Base-by-base conservation (phyloP, 352 stramenopile genomes). In the Phytopythium ostracodes region DNA sequence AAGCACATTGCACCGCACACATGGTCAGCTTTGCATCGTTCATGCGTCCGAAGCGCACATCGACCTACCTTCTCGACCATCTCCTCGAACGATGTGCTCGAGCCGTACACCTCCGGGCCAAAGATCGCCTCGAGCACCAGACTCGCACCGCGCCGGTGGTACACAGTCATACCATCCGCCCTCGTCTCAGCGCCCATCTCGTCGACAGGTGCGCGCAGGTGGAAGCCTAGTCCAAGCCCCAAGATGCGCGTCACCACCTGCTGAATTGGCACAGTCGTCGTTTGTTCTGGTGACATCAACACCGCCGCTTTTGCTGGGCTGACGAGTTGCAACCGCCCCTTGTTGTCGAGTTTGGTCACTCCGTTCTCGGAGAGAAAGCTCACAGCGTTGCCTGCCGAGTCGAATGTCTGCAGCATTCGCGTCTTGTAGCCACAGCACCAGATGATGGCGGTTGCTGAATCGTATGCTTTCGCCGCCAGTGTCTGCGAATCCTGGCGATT, bases 151-250 rank as follows among this genome's bases (percentile, higher is more conserved):
- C 81, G 81, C 27, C 83, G 79, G 52, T 91, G 84, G 62, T 96
- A 97, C n/a, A 96, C 84, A 0, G 88, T 92, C 27, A 95, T 81
- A 9, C 87, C 87, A 49, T 96, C 87, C 2, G 87, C 85, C 43
- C 84, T 72, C 38, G 80, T 96, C 64, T 85, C 77, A 5, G 27
- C 75, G 24, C 71, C 83, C 86, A 92, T 93, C 75, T 92, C 83
- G 56, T 96, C 87, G 17, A 95, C 71, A 14, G 75, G 65, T 46
- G 85, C 83, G 46, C 77, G 77, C 22, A 96, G 65, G 66, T 83
- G 88, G 63, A 91, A 97, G 7, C 87, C 88, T 15, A 96, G 59
- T 24, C 88, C 89, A 20, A 92, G 67, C 15, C 88, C 88, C 25
- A 90, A 71, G 11, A 96, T 52, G 25, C 40, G 55, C 5, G 24